These are phyloP conservation scores for Botrytis aclada DNA, from an alignment of 2,329 filamentous ascomycete genomes.

Conservation along the genomic window DNA sequence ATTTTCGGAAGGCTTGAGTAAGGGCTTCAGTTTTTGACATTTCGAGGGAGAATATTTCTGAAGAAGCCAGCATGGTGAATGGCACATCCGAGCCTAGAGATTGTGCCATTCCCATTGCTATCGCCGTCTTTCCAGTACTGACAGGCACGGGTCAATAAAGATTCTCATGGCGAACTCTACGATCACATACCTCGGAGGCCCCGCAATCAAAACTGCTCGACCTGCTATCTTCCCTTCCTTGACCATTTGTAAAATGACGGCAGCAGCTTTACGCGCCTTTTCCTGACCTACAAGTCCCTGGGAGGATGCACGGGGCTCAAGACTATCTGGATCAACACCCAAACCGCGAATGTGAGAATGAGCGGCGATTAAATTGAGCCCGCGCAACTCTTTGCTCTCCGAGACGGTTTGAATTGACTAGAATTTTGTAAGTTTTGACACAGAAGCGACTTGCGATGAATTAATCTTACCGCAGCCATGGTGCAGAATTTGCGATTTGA, in stretches of 20 bases:
- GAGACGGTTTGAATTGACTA: conserved; percentile 77
- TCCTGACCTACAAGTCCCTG: conserved; percentile 95
- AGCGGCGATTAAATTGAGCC: conserved; percentile 94
- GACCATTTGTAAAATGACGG: conserved; percentile 96
- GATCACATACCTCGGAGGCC: conserved; percentile 70
- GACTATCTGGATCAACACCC: conserved; percentile 85
- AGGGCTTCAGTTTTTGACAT: conserved; percentile 99
- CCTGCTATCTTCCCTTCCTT: conserved; percentile 98
- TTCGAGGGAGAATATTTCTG: conserved; percentile 96
- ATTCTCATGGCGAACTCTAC: not conserved
- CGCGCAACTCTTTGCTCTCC: conserved; percentile 92
- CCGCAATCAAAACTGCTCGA: conserved; percentile 88
- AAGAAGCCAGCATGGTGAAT: conserved; percentile 92
- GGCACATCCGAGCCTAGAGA: conserved; percentile 91
- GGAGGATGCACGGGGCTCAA: conserved; percentile 80
- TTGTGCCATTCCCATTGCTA: conserved; percentile 98
- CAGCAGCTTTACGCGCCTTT: conserved; percentile 93
- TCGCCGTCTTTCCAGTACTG: conserved; percentile 96
- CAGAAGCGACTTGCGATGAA: not conserved
- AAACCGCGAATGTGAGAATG: conserved; percentile 97
- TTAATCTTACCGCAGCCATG: conserved; percentile 16
- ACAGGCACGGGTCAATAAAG: conserved; percentile 16
- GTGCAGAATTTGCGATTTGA: not conserved
- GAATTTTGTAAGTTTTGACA: not conserved
- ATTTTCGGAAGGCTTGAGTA: conserved; percentile 98